Evolutionary conservation across 441 rosid genomes (phyloP).

Genomic region (Populus hybrid): DNA sequence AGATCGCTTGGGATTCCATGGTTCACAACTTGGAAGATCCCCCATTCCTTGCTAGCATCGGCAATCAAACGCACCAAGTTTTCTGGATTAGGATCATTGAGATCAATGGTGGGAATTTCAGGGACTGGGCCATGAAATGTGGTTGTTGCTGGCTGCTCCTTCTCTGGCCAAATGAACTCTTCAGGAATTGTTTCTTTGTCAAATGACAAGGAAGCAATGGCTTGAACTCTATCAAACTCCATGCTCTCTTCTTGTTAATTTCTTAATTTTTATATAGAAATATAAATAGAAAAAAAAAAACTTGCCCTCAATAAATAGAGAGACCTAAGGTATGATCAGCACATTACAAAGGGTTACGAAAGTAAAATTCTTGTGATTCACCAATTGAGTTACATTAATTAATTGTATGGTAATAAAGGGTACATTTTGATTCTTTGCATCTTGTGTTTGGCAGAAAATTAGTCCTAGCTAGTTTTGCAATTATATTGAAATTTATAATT

Average conservation of each 20-base stretch:
- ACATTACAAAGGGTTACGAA: too few relatives aligned
- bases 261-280: not conserved
- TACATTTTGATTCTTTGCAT: too few relatives aligned
- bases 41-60: not conserved
- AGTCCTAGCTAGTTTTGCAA: too few relatives aligned
- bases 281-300: too few relatives aligned
- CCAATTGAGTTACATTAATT: not conserved
- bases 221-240: not conserved
- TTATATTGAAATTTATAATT: too few relatives aligned
- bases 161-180: not conserved
- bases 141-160: not conserved
- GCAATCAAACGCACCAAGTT: not conserved
- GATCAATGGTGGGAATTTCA: not conserved
- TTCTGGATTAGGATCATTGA: not conserved
- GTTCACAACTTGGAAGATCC: not conserved
- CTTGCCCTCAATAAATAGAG: not conserved
- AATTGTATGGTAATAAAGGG: too few relatives aligned
- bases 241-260: not conserved
- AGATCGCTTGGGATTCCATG: conserved; percentile 26
- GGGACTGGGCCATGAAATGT: not conserved
- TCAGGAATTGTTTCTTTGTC: not conserved
- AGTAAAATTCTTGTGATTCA: not conserved
- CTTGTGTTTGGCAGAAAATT: too few relatives aligned
- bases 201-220: not conserved
- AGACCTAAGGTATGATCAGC: not conserved